Conservation (phyloP, 1,139 yeast genomes). For the Yamadazyma jaroonii region DNA sequence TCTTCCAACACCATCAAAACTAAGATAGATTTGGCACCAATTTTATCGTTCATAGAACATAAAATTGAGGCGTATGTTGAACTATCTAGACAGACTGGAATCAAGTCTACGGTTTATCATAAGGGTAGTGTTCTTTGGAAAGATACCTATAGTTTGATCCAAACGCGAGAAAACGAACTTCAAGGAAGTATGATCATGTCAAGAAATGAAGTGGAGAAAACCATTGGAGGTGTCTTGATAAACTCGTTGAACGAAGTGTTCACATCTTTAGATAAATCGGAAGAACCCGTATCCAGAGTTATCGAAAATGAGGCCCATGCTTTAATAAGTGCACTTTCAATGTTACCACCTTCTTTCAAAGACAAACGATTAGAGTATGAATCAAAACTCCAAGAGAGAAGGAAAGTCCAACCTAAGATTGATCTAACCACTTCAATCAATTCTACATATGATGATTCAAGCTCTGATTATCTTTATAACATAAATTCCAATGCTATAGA, state of each 20-base stretch:
- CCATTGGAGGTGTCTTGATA: conserved; percentile 8
- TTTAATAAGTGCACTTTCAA: conserved; percentile 11
- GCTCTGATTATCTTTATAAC: conserved; percentile 14
- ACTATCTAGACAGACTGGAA: conserved; percentile 23
- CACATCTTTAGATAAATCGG: not conserved
- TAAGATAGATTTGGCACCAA: conserved; percentile 36
- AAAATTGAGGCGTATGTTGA: conserved; percentile 30
- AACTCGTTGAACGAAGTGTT: conserved; percentile 9
- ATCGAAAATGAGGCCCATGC: conserved; percentile 13
- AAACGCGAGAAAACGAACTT: conserved; percentile 26
- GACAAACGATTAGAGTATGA: conserved; percentile 4
- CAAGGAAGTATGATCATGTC: conserved; percentile 12
- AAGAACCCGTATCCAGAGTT: conserved; percentile 3
- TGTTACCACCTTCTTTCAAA: conserved; percentile 9
- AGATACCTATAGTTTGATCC: conserved; percentile 30
- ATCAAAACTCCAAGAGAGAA: conserved; percentile 5
- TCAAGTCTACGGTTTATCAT: conserved; percentile 28
- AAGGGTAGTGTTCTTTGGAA: conserved; percentile 34
- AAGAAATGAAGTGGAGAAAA: conserved; percentile 5
- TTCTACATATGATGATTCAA: conserved; percentile 5
- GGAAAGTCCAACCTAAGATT: not conserved
- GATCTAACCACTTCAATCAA: not conserved
- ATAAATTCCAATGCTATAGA: conserved; percentile 16
- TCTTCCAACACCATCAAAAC: conserved; percentile 29
- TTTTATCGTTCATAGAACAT: conserved; percentile 25